Base-by-base conservation (phyloP, 352 stramenopile genomes). In the Phytophthora nicotianae region DNA sequence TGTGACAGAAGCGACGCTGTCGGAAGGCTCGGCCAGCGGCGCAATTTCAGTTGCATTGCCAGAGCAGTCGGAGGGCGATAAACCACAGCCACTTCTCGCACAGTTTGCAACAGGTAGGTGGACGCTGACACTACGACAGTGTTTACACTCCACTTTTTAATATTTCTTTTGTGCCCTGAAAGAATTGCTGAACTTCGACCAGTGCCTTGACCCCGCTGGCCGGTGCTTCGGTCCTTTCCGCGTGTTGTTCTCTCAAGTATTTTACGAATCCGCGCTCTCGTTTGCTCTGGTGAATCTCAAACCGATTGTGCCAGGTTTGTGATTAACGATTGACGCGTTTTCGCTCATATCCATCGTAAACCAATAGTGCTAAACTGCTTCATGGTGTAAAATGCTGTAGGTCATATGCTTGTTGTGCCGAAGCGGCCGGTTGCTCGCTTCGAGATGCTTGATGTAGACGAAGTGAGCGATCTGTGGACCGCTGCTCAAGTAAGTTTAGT, bases 231-330 rank as follows among this genome's bases (percentile, higher is more conserved):
- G 81, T 3, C 60, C 74, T 23, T 74, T 79, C 45, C 66, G 68
- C 7, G 70, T 95, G 4, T 32, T 61, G 2, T 42, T 63, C 19
- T 70, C 68, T 4, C 73, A 93, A 58, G 48, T 93, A 1, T 93
- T 93, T 54, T 81, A 82, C 54, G 58, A 89, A 48, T 83, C 75
- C 4, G 8, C 56, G 5, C 55, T 81, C 9, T 90, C 78, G 2
- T 86, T 87, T 29, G 90, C 83, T 24, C 82, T 98, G 65, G 93
- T 98, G 21, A 98, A 98, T 64, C 75, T 98, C 29, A 97, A 97
- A 51, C 95, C 94, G 1, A 96, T 98, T 58, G 91, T 98, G 26
- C 77, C 81, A 67, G 93, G 83, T 88, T 50, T 16, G 26, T 26
- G 17, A 8, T 26, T 10, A 16, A 23, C 6, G 16, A 3, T 7